Evolutionary conservation across 192 early-diverging fungal genomes (phyloP), one percentile per base, ranked within the genome.

Genomic region (Chytriomyces confervae): DNA sequence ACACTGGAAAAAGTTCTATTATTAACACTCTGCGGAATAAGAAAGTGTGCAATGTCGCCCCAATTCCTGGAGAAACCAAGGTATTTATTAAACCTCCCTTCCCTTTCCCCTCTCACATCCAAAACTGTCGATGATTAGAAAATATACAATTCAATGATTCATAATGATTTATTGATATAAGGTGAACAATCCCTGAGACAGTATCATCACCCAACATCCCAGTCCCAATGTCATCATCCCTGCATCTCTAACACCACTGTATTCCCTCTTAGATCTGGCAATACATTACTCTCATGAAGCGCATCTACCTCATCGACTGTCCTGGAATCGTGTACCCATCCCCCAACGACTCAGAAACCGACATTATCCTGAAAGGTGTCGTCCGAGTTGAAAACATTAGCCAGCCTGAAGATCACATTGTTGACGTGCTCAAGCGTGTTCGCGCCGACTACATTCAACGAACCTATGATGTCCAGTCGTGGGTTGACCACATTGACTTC

Each of bases 291-390:
- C 88, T 99, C 78, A 99, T 96, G 90, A 95, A 95, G 76, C 92
- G 94, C 67, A 99, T 99, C 75, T 99, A 97, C 80, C 86, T 99
- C 61, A 98, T 99, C 80, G 98, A 99, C 81, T 99, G 98, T 84
- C 98, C 98, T 27, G 98, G 98, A 77, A 93, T 99, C 51, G 98
- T 99, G 66, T 93, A 94, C 72, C 93, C 94, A 10, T 89, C 91
- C 57, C 77, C 92, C 9, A 92, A 93, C 8, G 97, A 98, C 84
- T 91, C 92, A 2, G 97, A 98, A 73, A 92, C 91, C 5, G 98
- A 99, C 69, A 96, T 98, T 85, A 93, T 99, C 29, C 89, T 99
- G 70, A 98, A 94, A 89, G 98, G 98, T 60, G 95, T 96, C 20
- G 95, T 95, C 11, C 94, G 98, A 76, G 90, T 97, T 2, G 95